These are phyloP conservation scores for Thermoascus crustaceus DNA, from an alignment of 2,329 filamentous ascomycete species.

Conservation along the genomic window DNA sequence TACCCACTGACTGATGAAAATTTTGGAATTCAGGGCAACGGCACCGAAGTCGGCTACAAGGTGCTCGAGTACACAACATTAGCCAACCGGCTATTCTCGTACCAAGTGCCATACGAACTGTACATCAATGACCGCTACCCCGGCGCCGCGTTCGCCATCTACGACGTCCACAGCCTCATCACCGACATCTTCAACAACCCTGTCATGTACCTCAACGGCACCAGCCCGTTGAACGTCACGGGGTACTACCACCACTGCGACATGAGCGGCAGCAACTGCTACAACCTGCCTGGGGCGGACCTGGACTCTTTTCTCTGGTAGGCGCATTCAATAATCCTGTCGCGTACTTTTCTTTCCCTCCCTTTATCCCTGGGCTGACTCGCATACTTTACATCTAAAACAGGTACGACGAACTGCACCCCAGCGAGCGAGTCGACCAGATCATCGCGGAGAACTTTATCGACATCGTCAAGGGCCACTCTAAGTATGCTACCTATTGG, in stretches of 20 bases:
- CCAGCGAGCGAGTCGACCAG: slow-evolving; percentile 55
- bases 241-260: slow-evolving; percentile 52
- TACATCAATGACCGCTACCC: slow-evolving; percentile 37
- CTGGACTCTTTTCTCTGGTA: slow-evolving; percentile 59
- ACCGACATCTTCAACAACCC: slow-evolving; percentile 59
- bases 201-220: slow-evolving; percentile 45
- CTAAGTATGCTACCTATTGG: slow-evolving; percentile 23
- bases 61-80: slow-evolving; percentile 46
- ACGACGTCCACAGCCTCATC: slow-evolving; percentile 59
- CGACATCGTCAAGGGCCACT: slow-evolving; percentile 43
- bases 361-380: no score
- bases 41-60: slow-evolving; percentile 42
- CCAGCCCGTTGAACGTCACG: slow-evolving; percentile 54
- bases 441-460: slow-evolving; percentile 51
- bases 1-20: no score
- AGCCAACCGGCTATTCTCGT: slow-evolving; percentile 46
- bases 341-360: not conserved
- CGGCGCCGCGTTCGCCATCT: slow-evolving; percentile 55
- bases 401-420: slow-evolving; percentile 70
- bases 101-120: slow-evolving; percentile 42
- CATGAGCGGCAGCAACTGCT: slow-evolving; percentile 31
- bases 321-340: no score
- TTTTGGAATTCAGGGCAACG: no score
- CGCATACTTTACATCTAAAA: no score
- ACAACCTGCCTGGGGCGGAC: slow-evolving; percentile 30